Conservation (phyloP, 2,329 filamentous ascomycete species). For the Coleophoma crateriformis region DNA sequence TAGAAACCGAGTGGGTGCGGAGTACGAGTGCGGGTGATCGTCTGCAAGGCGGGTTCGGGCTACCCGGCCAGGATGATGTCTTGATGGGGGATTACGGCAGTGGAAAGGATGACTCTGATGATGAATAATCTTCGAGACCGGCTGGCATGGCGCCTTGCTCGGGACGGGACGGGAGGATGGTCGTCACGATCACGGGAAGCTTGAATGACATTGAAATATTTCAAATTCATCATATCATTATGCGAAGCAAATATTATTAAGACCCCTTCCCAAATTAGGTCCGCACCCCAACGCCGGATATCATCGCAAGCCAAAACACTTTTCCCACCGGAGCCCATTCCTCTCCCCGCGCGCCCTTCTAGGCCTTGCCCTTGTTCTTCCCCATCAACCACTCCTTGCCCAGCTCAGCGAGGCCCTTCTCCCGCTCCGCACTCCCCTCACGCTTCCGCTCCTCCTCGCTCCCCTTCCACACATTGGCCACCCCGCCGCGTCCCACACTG, state of each 20-base stretch:
- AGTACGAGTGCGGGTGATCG: constrained; percentile 26
- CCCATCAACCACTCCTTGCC: constrained; percentile 43
- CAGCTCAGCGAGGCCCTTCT: constrained; percentile 42
- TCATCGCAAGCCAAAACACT: not conserved
- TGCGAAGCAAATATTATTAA: too few species aligned
- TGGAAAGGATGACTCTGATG: constrained; percentile 56
- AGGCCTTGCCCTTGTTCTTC: constrained; percentile 27
- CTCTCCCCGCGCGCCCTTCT: not conserved
- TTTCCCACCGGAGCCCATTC: not conserved
- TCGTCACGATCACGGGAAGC: too few species aligned
- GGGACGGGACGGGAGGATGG: too few species aligned
- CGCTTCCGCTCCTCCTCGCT: constrained; percentile 25
- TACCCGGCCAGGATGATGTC: constrained; percentile 63
- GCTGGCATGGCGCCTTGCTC: too few species aligned
- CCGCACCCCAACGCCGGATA: not conserved
- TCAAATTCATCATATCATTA: too few species aligned
- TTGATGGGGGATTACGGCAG: constrained; percentile 67
- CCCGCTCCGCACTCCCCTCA: constrained; percentile 10
- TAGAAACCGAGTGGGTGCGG: constrained; percentile 88
- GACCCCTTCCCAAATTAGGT: too few species aligned
- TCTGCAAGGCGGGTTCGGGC: constrained; percentile 37
- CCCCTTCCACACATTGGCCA: constrained; percentile 61
- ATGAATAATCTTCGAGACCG: not conserved
- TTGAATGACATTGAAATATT: too few species aligned
- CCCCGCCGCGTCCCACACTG: constrained; percentile 64